These are phyloP conservation scores for Raphanus sativus DNA, from an alignment of 345 rosid genomes.

Conservation along the genomic window DNA sequence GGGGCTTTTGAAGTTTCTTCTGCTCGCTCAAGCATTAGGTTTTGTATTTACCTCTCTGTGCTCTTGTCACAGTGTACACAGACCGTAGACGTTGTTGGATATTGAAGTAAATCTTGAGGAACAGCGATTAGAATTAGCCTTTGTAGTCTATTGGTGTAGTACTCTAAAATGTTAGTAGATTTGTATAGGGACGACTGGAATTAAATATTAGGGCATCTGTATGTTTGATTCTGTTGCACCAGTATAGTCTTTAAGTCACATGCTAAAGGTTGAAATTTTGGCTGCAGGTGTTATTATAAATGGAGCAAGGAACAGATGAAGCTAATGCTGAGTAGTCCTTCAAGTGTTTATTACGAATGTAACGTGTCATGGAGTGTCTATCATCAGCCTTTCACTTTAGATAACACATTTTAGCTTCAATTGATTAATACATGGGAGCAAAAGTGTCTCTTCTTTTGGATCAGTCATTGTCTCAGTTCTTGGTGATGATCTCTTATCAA, in stretches of 20 bases:
- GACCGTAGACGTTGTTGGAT: background rate
- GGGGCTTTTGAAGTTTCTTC: background rate
- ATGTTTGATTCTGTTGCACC: background rate
- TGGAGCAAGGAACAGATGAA: constrained; percentile 16
- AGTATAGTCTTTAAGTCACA: background rate
- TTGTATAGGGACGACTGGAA: background rate
- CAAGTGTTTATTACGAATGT: constrained; percentile 21
- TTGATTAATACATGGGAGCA: constrained; percentile 4
- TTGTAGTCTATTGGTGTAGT: background rate
- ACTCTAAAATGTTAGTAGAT: background rate
- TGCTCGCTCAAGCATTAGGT: background rate
- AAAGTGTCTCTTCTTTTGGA: constrained; percentile 14
- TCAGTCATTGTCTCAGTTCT: constrained; percentile 10
- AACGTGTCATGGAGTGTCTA: background rate
- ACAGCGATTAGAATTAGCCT: background rate
- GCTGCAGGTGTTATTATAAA: constrained; percentile 6
- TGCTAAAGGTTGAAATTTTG: constrained; percentile 12
- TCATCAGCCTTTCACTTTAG: background rate
- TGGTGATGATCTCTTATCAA: background rate
- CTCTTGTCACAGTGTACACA: background rate
- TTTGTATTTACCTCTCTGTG: background rate
- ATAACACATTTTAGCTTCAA: constrained; percentile 8
- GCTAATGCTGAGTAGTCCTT: constrained; percentile 14
- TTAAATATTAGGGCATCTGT: background rate
- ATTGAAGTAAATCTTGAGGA: background rate